phyloP scores from a whole-genome alignment of 352 stramenopile species.

The Phytophthora sp. region DNA sequence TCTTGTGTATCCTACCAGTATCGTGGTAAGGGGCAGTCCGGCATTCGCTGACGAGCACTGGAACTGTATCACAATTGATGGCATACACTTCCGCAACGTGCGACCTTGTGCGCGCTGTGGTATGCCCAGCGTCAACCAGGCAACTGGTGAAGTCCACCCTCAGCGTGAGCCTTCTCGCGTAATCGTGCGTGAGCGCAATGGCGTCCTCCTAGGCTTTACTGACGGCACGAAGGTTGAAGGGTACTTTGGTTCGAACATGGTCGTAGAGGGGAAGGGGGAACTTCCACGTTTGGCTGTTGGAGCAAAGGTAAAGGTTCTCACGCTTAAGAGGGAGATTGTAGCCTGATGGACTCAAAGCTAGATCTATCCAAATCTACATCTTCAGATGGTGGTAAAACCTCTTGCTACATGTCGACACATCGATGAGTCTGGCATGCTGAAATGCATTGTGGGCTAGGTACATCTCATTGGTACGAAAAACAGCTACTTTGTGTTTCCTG shows the following conservation, averaged over 20 bases:
- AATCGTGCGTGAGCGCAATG: conserved; percentile 63
- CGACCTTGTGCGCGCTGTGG: conserved; percentile 78
- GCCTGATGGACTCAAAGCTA: conserved; percentile 33
- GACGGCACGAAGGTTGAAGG: conserved; percentile 53
- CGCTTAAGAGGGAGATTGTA: conserved; percentile 62
- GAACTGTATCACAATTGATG: conserved; percentile 65
- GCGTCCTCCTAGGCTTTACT: conserved; percentile 61
- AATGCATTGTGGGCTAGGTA: neutral
- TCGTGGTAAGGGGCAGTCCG: conserved; percentile 69
- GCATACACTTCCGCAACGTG: conserved; percentile 70
- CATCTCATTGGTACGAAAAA: neutral
- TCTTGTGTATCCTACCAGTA: conserved; percentile 35
- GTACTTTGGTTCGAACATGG: conserved; percentile 85
- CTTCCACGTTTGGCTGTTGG: conserved; percentile 46
- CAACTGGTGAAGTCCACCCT: conserved; percentile 54
- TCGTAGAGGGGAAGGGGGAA: conserved; percentile 40
- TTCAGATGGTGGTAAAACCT: neutral
- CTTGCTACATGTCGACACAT: no score
- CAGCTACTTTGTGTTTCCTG: conserved; percentile 24
- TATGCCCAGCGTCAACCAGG: conserved; percentile 79
- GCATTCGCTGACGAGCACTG: conserved; percentile 81
- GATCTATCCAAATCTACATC: neutral
- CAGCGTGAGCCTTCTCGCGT: conserved; percentile 58
- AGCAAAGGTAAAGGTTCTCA: conserved; percentile 65
- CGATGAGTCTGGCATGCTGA: neutral